Conservation (phyloP, 768 basidiomycete genomes). For the Rickenella mellea region DNA sequence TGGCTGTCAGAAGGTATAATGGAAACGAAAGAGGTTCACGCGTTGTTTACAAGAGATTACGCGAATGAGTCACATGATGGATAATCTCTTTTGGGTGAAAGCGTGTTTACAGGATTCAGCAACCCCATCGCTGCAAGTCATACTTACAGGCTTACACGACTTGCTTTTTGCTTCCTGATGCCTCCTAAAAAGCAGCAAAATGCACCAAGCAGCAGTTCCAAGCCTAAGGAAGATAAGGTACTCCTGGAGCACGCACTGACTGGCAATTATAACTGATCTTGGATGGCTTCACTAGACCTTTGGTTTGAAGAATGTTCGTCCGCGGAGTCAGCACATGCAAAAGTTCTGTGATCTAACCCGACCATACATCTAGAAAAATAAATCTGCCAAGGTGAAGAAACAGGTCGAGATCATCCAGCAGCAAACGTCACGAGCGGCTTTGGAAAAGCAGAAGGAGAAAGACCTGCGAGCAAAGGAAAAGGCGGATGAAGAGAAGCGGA, state of each 20-base stretch:
- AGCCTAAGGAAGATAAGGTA: constrained; percentile 79
- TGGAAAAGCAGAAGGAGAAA: constrained; percentile 85
- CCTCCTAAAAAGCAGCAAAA: constrained; percentile 71
- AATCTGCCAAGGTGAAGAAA: constrained; percentile 86
- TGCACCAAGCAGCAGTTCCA: constrained; percentile 43
- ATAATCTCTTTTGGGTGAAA: too few relatives aligned
- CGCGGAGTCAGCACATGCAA: neutral
- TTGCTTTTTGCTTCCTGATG: too few relatives aligned
- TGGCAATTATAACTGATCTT: constrained; percentile 16
- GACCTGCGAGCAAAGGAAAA: constrained; percentile 67
- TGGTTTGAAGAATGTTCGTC: constrained; percentile 75
- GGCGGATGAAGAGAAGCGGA: constrained; percentile 71
- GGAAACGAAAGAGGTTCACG: too few relatives aligned
- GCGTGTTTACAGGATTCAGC: too few relatives aligned
- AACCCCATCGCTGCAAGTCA: too few relatives aligned
- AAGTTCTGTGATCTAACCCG: neutral
- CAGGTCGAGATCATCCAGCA: constrained; percentile 74
- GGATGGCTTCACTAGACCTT: constrained; percentile 50
- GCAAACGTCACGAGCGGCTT: constrained; percentile 63
- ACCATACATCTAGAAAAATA: constrained; percentile 65
- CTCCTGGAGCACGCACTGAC: constrained; percentile 21
- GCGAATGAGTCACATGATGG: too few relatives aligned
- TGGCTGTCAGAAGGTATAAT: too few relatives aligned
- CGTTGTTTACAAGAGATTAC: too few relatives aligned
- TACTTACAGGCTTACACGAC: too few relatives aligned